These are phyloP conservation scores for Ogataea paraovalis DNA, from an alignment of 805 yeast genomes.

Conservation along the genomic window DNA sequence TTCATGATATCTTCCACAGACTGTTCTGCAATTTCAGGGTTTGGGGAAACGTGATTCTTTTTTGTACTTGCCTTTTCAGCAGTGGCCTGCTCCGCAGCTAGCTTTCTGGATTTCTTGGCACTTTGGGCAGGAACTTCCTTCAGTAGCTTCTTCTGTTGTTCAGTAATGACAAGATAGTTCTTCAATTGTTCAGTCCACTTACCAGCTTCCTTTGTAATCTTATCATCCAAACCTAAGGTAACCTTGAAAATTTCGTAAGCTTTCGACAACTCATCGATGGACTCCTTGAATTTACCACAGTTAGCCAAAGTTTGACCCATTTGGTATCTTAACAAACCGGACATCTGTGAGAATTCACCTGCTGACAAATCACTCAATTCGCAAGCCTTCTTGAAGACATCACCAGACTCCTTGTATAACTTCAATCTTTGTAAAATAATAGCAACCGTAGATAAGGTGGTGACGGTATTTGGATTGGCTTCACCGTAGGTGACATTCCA, in stretches of 20 bases:
- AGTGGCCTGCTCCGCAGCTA: conserved; percentile 1
- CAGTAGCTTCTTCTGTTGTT: conserved; percentile 37
- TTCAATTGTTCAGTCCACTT: conserved; percentile 59
- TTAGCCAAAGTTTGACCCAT: conserved; percentile 57
- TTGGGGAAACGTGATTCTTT: conserved; percentile 33
- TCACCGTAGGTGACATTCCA: conserved; percentile 58
- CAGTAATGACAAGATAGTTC: conserved; percentile 42
- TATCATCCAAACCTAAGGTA: conserved; percentile 64
- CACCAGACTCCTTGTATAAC: conserved; percentile 43
- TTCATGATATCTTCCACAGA: conserved; percentile 70
- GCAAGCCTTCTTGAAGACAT: conserved; percentile 51
- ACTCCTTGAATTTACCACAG: conserved; percentile 47
- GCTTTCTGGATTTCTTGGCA: conserved; percentile 21
- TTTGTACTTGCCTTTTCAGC: conserved; percentile 22
- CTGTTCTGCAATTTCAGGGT: conserved; percentile 56
- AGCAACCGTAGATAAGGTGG: conserved; percentile 59
- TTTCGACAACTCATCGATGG: conserved; percentile 50
- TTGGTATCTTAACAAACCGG: conserved; percentile 67
- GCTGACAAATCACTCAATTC: conserved; percentile 46
- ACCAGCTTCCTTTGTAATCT: conserved; percentile 61
- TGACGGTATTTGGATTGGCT: conserved; percentile 66
- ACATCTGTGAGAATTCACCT: conserved; percentile 57
- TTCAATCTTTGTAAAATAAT: conserved; percentile 53
- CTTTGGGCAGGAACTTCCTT: conserved; percentile 21
- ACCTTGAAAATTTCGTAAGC: conserved; percentile 56